A percentile compares a stretch with the other conserved stretches of the same genome.
Conservation (phyloP, 495 filamentous ascomycete species). For the Trichoderma gamsii region DNA sequence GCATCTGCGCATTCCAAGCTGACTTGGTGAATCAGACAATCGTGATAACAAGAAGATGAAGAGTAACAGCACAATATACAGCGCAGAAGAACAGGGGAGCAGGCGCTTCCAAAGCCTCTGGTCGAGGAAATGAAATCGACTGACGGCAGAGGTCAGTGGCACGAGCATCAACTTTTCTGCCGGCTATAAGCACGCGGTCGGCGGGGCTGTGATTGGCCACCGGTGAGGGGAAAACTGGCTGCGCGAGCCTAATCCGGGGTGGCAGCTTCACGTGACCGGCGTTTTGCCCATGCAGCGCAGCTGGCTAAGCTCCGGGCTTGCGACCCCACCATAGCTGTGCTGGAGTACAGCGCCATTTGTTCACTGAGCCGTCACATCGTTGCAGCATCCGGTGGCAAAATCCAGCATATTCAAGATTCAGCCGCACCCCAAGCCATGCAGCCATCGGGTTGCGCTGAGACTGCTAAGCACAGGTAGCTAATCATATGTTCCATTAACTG, state of each 20-base stretch:
- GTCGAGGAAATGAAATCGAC: not conserved
- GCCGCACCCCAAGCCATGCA: not conserved
- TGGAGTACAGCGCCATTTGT: not conserved
- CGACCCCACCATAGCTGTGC: not conserved
- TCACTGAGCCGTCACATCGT: not conserved
- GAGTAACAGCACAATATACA: not conserved
- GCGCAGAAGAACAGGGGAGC: not conserved
- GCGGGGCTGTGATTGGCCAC: conserved; percentile 13
- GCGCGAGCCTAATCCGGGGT: not conserved
- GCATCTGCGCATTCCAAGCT: conserved; percentile 4
- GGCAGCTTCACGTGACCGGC: conserved; percentile 5
- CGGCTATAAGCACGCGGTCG: not conserved
- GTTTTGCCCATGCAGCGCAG: too few relatives aligned
- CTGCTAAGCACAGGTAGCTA: too few relatives aligned
- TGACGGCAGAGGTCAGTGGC: conserved; percentile 3
- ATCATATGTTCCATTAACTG: too few relatives aligned
- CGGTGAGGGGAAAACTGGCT: conserved; percentile 9
- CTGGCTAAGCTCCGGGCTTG: not conserved
- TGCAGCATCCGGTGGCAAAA: not conserved
- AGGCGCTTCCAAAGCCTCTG: conserved; percentile 3
- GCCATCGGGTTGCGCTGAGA: not conserved
- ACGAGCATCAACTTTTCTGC: conserved; percentile 13
- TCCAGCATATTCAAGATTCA: not conserved
- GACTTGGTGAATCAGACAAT: not conserved
- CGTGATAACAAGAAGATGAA: not conserved